Evolutionary conservation across 2,329 filamentous ascomycete genomes (phyloP), one percentile per base, ranked within the genome.

Genomic region (Cladophialophora yegresii): DNA sequence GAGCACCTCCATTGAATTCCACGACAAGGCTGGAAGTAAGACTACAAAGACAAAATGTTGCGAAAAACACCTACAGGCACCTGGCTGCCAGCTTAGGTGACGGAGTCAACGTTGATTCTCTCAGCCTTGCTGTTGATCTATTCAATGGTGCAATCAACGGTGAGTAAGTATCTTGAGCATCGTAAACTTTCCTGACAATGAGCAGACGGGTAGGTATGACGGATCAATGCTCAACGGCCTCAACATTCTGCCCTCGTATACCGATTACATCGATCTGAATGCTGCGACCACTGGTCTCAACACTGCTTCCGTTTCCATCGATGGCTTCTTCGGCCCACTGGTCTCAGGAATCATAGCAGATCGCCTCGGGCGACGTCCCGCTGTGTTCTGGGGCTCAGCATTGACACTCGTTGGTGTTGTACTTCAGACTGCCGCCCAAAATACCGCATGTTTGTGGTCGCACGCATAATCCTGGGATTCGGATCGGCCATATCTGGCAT

Each of bases 361-460:
- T 30, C 32, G 54, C 3, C 23, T 54, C 7, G 63, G 63, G 1
- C 45, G 58, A 32, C 60, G 67, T 33, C 62, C 65, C 54, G 70
- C 65, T 3, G 62, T 76, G 20, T 65, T 69, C 22, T 50, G 43
- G 23, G 36, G 50, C 1, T 58, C 85, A 6, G 67, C 80, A 16
- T 82, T 89, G 71, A 85, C 84, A 72, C 71, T 82, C 2, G 49
- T 89, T 30, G 87, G 86, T 8, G 84, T 84, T 0, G 77, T 81
- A 33, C 78, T 89, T 1, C 87, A 89, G 72, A 79, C 82, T 28
- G 81, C 83, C 28, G 84, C 87, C 12, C 79, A 82, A 65, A 79
- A 82, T 55, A 75, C 86, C 16, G 76, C 78, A 60, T 63, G 64
- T 66, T 66, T 12, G 51, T 66, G 8, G 57, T 57, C 4, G 60